Evolutionary conservation across 768 basidiomycete species (phyloP), one percentile per base, ranked within the genome.

Genomic region (Naganishia kalamii): DNA sequence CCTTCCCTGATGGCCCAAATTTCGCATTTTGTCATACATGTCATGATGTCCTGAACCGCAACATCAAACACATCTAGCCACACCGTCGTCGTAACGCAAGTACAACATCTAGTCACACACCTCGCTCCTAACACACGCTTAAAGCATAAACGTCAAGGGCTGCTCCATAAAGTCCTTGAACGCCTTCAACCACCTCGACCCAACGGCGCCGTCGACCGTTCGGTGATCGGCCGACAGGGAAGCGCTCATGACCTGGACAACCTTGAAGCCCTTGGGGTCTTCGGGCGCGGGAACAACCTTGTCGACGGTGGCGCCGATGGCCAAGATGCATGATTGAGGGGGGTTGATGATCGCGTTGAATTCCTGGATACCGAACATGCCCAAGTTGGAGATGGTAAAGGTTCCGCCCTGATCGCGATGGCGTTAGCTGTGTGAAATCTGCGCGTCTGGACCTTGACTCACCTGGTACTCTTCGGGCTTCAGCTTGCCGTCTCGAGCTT

Each of bases 321-420:
- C 96, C 67, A 99, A 87, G 74, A 98, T 99, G 80, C 93, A 97
- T 50, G 91, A 90, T 80, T 98, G 96, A 27, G 96, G 96, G 15
- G 89, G 86, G 83, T 99, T 99, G 85, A 99, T 94, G 81, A 99
- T 98, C 50, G 96, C 96, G 15, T 93, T 97, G 80, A 99, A 99
- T 62, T 86, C 85, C 66, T 78, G 73, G 74, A 97, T 85, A 68
- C 89, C 93, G 76, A 84, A 96, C 96, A 99, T 99, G 80, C 96
- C 96, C 63, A 99, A 84, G 81, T 99, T 99, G 66, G 96, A 99
- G 77, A 99, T 90, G 47, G 96, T 98, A 82, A 99, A 98, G 13
- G 93, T 90, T 52, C 96, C 96, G 62, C 96, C 96, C 88, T 92
- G 8, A 4, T 27, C 35, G 25, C 21, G 6, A 4, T 35, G 32